Base-by-base conservation (phyloP, 306 rosid genomes). In the Cicer arietinum region DNA sequence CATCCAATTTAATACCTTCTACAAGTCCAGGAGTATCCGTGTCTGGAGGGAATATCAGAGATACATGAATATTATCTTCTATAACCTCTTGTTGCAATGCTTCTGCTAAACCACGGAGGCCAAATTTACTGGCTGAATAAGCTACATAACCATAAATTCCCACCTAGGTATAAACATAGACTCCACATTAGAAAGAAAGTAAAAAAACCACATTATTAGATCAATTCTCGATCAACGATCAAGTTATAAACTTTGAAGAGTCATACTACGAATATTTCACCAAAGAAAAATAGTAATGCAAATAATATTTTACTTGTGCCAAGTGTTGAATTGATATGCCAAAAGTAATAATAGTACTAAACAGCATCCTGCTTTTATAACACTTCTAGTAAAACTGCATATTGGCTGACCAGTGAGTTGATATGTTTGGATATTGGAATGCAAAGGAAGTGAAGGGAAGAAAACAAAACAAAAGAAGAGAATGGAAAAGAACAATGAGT, bases 21-120 rank as follows among this genome's bases (percentile, higher is more conserved):
- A 13, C 75, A 3, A 88, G 45, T 16, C 97, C 97, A 10, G 98
- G 98, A 74, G 98, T 94, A 69, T 94, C 92, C 0, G 97, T 94
- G 64, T 91, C 98, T 0, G 98, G 98, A 71, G 98, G 98, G 68
- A 88, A 91, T 52, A 94, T 84, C 13, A 94, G 83, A 64, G 97
- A 94, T 57, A 94, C 78, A 40, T 90, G 93, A 82, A 94, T 94
- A 65, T 90, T 80, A 60, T 91, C 90, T 2, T 68, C 88, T 35
- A 94, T 89, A 67, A 94, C 84, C 79, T 91, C 98, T n/a, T 94
- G 98, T 46, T 94, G 98, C 79, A 94, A 79, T 10, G 98, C 85
- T 73, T 91, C 95, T 6, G 94, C 98, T 69, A 94, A 83, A 73
- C 98, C 98, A 51, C 94, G 86, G 7, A 94, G 94, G 44, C 89